These are phyloP conservation scores for Eucalyptus regnans DNA, from an alignment of 345 rosid species.

Conservation along the genomic window DNA sequence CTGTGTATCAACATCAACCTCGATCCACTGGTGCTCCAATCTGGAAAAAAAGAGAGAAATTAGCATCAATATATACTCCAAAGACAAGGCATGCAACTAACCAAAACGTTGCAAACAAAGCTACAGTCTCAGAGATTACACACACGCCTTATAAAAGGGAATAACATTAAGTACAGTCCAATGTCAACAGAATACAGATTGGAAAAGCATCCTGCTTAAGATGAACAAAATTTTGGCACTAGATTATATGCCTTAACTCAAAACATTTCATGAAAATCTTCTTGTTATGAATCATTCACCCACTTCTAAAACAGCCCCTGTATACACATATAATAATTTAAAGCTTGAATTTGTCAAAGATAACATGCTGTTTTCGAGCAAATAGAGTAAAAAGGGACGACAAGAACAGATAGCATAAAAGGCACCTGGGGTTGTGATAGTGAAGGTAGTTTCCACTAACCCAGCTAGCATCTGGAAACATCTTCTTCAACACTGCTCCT, in stretches of 20 bases:
- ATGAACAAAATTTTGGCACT: not conserved
- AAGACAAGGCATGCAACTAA: not conserved
- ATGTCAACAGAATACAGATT: not conserved
- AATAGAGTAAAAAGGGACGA: not conserved
- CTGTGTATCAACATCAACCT: slow-evolving; percentile 74
- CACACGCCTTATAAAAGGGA: not conserved
- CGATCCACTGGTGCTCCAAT: slow-evolving; percentile 76
- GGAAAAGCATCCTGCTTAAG: not conserved
- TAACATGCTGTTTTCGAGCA: not conserved
- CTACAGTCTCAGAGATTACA: not conserved
- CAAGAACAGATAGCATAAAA: not conserved
- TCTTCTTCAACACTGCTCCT: slow-evolving; percentile 72
- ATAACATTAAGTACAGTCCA: not conserved
- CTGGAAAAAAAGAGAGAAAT: slow-evolving; percentile 26
- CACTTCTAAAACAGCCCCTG: not conserved
- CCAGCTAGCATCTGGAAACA: slow-evolving; percentile 91
- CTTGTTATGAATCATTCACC: not conserved
- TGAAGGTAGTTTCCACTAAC: slow-evolving; percentile 89
- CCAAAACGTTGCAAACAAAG: not conserved
- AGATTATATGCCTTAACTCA: not conserved
- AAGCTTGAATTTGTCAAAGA: not conserved
- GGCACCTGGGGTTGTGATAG: slow-evolving; percentile 83
- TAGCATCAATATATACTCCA: not conserved
- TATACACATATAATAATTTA: not conserved
- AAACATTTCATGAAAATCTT: not conserved